These are phyloP conservation scores for Castanospermum australe DNA, from an alignment of 306 rosid species.

Conservation along the genomic window DNA sequence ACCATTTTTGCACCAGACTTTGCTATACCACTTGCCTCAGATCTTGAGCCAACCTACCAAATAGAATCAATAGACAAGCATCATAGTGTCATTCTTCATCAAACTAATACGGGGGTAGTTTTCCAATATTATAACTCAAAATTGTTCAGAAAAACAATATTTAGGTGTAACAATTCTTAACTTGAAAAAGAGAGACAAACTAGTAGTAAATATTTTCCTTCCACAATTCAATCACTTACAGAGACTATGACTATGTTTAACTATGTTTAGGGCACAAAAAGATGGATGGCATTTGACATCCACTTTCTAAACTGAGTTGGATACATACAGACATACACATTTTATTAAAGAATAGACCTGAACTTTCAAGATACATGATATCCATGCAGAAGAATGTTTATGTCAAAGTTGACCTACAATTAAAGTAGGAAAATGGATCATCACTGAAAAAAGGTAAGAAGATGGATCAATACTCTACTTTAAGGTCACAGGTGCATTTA, in stretches of 20 bases:
- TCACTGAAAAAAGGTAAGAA: background rate
- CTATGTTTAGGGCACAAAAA: background rate
- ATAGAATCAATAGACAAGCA: conserved; percentile 10
- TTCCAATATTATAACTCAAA: background rate
- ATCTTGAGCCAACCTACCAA: conserved; percentile 87
- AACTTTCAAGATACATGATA: background rate
- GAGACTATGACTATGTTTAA: background rate
- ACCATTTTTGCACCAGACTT: conserved; percentile 99
- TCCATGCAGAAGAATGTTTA: background rate
- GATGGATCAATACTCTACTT: background rate
- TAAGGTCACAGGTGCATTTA: conserved; percentile 1
- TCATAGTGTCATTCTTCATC: conserved; percentile 22
- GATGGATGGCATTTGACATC: conserved; percentile 17
- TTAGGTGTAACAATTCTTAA: background rate
- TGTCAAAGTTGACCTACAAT: background rate
- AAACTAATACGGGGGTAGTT: background rate
- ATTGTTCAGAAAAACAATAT: conserved; percentile 6
- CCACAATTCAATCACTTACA: background rate
- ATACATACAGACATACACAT: background rate
- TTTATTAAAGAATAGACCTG: background rate
- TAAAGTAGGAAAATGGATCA: conserved; percentile 1
- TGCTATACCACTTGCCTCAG: conserved; percentile 96
- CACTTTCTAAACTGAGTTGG: background rate
- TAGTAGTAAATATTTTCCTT: conserved; percentile 8
- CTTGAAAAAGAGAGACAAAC: background rate